phyloP scores from a whole-genome alignment of 140 eudicot species.

The Anethum foeniculum region DNA sequence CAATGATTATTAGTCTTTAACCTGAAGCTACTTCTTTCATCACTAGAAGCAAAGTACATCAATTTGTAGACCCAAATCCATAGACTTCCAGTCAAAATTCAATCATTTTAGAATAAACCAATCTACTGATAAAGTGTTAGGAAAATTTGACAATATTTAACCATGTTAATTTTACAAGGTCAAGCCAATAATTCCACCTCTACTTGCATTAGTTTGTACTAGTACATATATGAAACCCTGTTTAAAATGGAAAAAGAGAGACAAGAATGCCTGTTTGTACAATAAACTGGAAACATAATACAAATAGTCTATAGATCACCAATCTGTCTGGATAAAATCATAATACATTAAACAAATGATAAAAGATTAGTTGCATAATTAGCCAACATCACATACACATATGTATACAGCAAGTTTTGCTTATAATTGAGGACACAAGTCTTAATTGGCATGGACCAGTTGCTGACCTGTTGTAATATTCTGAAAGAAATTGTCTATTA shows the following conservation, averaged over 20 bases:
- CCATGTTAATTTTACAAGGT: neutral
- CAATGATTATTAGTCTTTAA: constrained; percentile 7
- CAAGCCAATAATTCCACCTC: neutral
- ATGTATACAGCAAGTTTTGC: neutral
- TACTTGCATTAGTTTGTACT: neutral
- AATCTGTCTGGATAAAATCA: neutral
- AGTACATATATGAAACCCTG: neutral
- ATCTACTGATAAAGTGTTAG: neutral
- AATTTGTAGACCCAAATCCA: neutral
- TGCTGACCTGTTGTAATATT: constrained; percentile 3
- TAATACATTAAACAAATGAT: neutral
- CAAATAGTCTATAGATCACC: neutral
- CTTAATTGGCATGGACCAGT: neutral
- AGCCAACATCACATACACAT: neutral
- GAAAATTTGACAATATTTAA: no score
- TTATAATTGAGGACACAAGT: neutral
- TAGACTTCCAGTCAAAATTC: neutral
- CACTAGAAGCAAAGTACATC: neutral
- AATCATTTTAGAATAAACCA: neutral
- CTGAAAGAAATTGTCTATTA: neutral
- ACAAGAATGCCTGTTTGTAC: neutral
- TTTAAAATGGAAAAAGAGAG: neutral
- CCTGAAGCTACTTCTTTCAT: constrained; percentile 4
- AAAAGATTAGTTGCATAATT: neutral
- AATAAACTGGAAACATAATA: neutral